A percentile compares a stretch with the other conserved stretches of the same genome.
phyloP scores from a whole-genome alignment of 1,284 basidiomycete species.

The Ceratobasidium sp. region DNA sequence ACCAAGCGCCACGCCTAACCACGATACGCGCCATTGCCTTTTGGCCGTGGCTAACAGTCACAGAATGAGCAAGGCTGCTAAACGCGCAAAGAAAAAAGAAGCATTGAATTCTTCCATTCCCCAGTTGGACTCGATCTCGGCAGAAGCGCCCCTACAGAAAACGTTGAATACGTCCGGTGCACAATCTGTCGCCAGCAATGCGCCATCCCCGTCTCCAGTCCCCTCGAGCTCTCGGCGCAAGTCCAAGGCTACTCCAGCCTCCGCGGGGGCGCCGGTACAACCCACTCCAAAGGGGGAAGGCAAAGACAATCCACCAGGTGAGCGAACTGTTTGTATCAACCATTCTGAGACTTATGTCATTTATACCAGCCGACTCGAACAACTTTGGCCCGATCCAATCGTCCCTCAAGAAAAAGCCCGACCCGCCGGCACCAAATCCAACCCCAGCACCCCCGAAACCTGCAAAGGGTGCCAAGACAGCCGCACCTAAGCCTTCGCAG shows the following conservation, averaged over 20 bases:
- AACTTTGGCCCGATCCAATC: constrained; percentile 26
- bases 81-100: constrained; percentile 11
- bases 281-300: background rate
- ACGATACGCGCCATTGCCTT: no score
- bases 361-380: constrained; percentile 5
- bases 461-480: constrained; percentile 35
- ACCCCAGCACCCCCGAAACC: constrained; percentile 27
- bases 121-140: constrained; percentile 12
- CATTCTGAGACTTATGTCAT: background rate
- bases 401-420: background rate
- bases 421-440: constrained; percentile 13
- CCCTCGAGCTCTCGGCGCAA: constrained; percentile 17
- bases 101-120: constrained; percentile 20
- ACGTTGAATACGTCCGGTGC: constrained; percentile 14
- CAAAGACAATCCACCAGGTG: constrained; percentile 9
- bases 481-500: constrained; percentile 42
- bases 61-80: constrained; percentile 30
- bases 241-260: background rate
- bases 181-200: constrained; percentile 25
- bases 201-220: background rate
- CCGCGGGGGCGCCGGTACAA: constrained; percentile 9
- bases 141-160: constrained; percentile 12
- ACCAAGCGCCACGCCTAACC: no score
- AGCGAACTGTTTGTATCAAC: background rate
- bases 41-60: background rate